phyloP scores from a whole-genome alignment of 306 rosid species.

The Prunus campanulata region DNA sequence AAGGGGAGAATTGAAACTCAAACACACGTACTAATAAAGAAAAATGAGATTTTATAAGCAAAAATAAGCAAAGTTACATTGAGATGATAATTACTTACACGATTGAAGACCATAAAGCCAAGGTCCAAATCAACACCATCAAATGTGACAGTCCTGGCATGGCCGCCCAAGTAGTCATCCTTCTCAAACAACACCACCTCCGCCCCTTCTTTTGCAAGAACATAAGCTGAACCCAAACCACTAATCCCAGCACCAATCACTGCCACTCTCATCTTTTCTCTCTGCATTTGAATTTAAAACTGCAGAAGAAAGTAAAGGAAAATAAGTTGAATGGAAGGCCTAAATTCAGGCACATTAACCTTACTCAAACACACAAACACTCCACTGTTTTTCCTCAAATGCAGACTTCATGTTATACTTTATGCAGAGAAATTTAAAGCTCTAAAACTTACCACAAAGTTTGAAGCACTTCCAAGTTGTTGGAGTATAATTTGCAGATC shows the following conservation, averaged over 20 bases:
- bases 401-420: neutral
- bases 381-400: neutral
- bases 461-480: neutral
- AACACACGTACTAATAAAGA: too few species aligned
- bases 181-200: conserved; percentile 63
- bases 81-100: conserved; percentile 37
- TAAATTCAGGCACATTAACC: neutral
- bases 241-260: conserved; percentile 78
- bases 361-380: neutral
- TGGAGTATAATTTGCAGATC: neutral
- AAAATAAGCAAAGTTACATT: too few species aligned
- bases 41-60: too few species aligned
- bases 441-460: neutral
- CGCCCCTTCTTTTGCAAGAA: conserved; percentile 10
- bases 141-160: conserved; percentile 44
- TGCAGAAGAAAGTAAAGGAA: neutral
- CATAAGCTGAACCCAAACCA: conserved; percentile 51
- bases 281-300: neutral
- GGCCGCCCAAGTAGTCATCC: conserved; percentile 70
- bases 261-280: conserved; percentile 56
- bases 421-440: neutral
- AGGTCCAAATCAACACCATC: conserved; percentile 71
- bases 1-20: too few species aligned
- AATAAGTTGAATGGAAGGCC: neutral
- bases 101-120: conserved; percentile 87